Percentiles rank a stretch among this genome's conserved stretches.
Conservation (phyloP, 805 yeast species). For the Tanozyma kutaoensis region DNA sequence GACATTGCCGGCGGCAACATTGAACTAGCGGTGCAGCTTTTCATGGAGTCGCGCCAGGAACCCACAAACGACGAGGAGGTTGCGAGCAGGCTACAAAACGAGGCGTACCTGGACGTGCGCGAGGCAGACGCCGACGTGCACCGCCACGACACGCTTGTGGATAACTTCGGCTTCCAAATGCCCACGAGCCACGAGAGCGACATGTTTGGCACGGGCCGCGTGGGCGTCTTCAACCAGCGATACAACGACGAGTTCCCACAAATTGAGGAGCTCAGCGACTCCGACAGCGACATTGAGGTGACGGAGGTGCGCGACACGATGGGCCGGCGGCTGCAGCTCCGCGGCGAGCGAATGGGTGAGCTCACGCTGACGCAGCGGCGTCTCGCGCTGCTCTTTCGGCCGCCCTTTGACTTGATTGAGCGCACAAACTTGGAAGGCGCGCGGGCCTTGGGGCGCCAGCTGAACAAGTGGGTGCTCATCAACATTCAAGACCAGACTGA, state of each 20-base stretch:
- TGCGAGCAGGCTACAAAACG: slow-evolving; percentile 52
- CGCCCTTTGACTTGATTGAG: slow-evolving; percentile 85
- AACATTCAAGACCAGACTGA: slow-evolving; percentile 81
- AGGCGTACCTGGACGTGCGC: slow-evolving; percentile 36
- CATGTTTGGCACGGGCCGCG: slow-evolving; percentile 34
- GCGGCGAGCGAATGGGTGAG: slow-evolving; percentile 16
- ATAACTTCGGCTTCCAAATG: slow-evolving; percentile 11
- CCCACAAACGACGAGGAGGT: slow-evolving; percentile 34
- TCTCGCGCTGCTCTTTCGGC: slow-evolving; percentile 73
- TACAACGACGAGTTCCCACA: slow-evolving; percentile 11
- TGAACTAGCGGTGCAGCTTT: slow-evolving; percentile 76
- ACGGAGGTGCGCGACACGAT: slow-evolving; percentile 3
- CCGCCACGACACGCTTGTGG: slow-evolving; percentile 65
- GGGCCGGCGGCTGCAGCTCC: slow-evolving; percentile 6
- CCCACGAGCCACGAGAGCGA: slow-evolving; percentile 16
- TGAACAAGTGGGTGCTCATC: slow-evolving; percentile 69
- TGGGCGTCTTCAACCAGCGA: slow-evolving; percentile 49
- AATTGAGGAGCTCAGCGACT: slow-evolving; percentile 8
- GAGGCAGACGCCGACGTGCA: slow-evolving; percentile 69
- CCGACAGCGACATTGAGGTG: slow-evolving; percentile 11
- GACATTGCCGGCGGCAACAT: slow-evolving; percentile 68
- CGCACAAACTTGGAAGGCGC: slow-evolving; percentile 63
- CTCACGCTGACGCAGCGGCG: slow-evolving; percentile 46
- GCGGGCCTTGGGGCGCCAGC: slow-evolving; percentile 45
- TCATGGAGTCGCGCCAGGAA: slow-evolving; percentile 36